Base-by-base conservation (phyloP, 2,329 filamentous ascomycete species). In the Xylariaceae sp. region DNA sequence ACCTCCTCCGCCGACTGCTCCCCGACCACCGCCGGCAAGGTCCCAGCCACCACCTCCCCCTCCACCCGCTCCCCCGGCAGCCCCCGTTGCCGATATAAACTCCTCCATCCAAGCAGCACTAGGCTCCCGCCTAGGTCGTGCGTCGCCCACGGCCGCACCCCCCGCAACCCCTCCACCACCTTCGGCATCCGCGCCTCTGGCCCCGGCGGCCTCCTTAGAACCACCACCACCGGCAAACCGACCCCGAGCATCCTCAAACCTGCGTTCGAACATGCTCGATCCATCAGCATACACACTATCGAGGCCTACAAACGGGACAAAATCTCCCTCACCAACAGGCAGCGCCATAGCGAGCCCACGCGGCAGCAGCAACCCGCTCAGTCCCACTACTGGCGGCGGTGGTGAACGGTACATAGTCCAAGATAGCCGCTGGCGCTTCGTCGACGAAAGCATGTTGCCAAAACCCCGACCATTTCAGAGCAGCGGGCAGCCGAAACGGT, bases 401-500 rank as follows among this genome's bases (percentile, higher is more conserved):
- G 62, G 56, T 22, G 64, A 58, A 32, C 72, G 73, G 17, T 69
- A 83, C 46, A 67, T 79, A 10, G 82, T 95, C 40, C 79, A 89
- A 51, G 93, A 97, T 65, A 66, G 75, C 43, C 77, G 92, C 55
- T 98, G 90, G 83, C 86, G 84, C 53, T 98, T 96, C 62, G 86
- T 92, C 57, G 80, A 85, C 37, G 92, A 96, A 58, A 79, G 76
- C 27, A 76, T 87, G 56, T 75, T 97, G 37, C 92, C 93, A 0
- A 92, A 90, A 57, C 92, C 92, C 19, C 77, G 92, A 59, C 82
- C 86, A 2, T 96, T 94, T 61, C 69, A 75, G 2, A 86, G 85
- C n/a, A 36, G 45, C 21, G 82, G 80, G 3, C n/a, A n/a, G n/a
- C 70, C 77, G 17, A 90, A 86, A 64, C 82, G 81, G 63, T 98